phyloP scores from a whole-genome alignment of 352 stramenopile genomes.

The Globisporangium takayamanum region DNA sequence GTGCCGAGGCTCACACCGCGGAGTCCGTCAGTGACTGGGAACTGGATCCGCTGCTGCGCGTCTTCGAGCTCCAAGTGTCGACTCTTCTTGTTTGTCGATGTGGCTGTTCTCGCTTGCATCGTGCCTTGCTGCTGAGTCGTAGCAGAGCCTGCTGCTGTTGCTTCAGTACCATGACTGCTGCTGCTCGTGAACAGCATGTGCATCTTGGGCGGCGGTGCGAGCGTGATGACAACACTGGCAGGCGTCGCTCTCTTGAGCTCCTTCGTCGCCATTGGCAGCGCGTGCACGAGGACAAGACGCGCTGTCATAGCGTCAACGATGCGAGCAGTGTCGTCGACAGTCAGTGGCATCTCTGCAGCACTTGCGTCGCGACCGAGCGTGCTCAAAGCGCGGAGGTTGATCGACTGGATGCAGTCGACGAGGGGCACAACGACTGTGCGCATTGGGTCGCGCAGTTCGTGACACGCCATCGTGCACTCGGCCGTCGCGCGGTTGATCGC shows the following conservation, averaged over 20 bases:
- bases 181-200: conserved; percentile 19
- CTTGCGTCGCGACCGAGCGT: conserved; percentile 18
- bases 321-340: conserved; percentile 26
- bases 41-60: conserved; percentile 15
- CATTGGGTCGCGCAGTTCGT: background rate
- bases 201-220: conserved; percentile 39
- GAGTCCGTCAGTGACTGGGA: conserved; percentile 41
- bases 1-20: conserved; percentile 49
- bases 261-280: conserved; percentile 44
- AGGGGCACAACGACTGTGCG: conserved; percentile 15
- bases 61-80: conserved; percentile 1
- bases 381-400: conserved; percentile 43
- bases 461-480: conserved; percentile 19
- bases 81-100: background rate
- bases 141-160: background rate
- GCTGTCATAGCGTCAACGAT: conserved; percentile 33
- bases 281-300: conserved; percentile 26
- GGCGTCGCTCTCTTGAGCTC: conserved; percentile 39
- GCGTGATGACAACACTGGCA: conserved; percentile 28
- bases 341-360: conserved; percentile 25
- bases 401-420: conserved; percentile 42
- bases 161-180: background rate
- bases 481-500: conserved; percentile 29
- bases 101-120: conserved; percentile 20
- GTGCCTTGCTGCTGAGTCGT: background rate